Base-by-base conservation (phyloP, 257 asterid genomes). In the Solanum clarkiae region DNA sequence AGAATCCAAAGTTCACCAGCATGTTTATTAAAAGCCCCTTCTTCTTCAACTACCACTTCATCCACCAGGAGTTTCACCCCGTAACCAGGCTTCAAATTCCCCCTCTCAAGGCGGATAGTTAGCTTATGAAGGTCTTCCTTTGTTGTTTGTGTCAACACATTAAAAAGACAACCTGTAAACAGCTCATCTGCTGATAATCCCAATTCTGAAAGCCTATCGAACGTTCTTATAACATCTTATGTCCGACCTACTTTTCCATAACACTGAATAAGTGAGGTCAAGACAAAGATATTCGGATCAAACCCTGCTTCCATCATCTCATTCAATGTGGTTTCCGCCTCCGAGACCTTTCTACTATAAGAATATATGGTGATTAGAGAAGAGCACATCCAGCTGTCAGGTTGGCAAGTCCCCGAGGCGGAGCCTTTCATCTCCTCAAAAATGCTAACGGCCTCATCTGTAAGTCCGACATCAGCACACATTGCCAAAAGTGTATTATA, bases 201-300 rank as follows among this genome's bases (percentile, higher is more conserved):
- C 22, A 88, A 86, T 36, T 90, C 96, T 15, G 88, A 63, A 65
- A 95, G 80, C 84, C 89, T 88, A 84, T 92, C 88, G 84, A 95
- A 94, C 18, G 94, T 94, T 89, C 89, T 92, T 60, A 94, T 94
- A 14, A 95, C 98, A 86, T 94, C 98, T 88, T 94, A 96, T 7
- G 84, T 81, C 65, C 94, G 95, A 57, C 94, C 92, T 55, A 95
- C 93, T 88, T 94, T 97, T 17, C 98, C 98, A 49, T 95, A 95
- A 87, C 98, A 94, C 88, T 94, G 99, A 86, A 97, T 89, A 60
- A 97, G 88, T 7, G 99, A 97, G 70, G 98, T 97, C 68, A 92
- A 72, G 74, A 94, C 92, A 80, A 90, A 91, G 75, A 97, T 89
- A 89, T 92, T 94, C 53, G 98, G 93, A 88, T 91, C 95, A 85